phyloP scores from a whole-genome alignment of 2,329 filamentous ascomycete species.

The Laburnicola sp. region DNA sequence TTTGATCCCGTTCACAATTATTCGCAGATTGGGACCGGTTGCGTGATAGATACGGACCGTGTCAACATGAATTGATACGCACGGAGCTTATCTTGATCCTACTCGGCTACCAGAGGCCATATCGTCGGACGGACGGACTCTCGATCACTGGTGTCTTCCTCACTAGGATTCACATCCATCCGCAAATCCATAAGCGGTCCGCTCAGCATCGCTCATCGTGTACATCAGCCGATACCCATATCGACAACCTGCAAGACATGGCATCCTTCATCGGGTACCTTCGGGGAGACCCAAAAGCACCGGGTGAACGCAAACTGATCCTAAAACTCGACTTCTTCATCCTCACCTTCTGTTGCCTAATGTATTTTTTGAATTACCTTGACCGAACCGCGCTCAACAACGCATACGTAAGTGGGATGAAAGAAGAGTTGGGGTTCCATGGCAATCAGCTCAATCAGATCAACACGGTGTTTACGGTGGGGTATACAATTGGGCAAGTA shows the following conservation, averaged over 20 bases:
- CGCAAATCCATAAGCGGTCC: too few relatives aligned
- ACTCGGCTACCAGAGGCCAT: too few relatives aligned
- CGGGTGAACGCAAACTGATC: constrained; percentile 47
- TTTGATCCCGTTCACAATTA: too few relatives aligned
- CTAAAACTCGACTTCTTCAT: constrained; percentile 67
- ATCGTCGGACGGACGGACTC: too few relatives aligned
- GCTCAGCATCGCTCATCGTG: too few relatives aligned
- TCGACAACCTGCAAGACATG: constrained; percentile 18
- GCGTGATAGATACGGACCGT: too few relatives aligned
- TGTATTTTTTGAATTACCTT: constrained; percentile 43
- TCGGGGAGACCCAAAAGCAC: constrained; percentile 37
- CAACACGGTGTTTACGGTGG: constrained; percentile 45
- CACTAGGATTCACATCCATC: too few relatives aligned
- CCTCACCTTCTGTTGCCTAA: constrained; percentile 64
- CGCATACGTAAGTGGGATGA: constrained; percentile 50
- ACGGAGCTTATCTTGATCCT: too few relatives aligned
- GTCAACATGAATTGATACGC: too few relatives aligned
- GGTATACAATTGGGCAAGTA: constrained; percentile 58
- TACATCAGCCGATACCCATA: too few relatives aligned
- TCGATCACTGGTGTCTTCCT: too few relatives aligned
- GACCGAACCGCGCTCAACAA: constrained; percentile 49
- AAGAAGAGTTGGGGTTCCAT: constrained; percentile 45
- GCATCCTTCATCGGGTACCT: constrained; percentile 39
- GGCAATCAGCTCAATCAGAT: constrained; percentile 53
- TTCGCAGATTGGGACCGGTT: too few relatives aligned